These are phyloP conservation scores for Candida insectorum DNA, from an alignment of 805 yeast species.

Conservation along the genomic window DNA sequence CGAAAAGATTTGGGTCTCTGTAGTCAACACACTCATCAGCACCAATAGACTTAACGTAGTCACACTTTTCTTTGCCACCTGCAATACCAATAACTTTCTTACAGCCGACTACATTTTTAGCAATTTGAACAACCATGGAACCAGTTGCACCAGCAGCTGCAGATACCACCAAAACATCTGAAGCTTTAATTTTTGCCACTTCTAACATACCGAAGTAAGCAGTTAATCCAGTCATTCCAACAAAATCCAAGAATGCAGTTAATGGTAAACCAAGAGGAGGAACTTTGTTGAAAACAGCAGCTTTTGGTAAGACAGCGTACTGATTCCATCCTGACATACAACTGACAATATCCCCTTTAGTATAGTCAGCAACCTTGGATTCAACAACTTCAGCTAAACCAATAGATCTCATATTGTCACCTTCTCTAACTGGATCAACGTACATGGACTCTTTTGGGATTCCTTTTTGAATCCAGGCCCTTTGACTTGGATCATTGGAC, in stretches of 20 bases:
- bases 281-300: slow-evolving; percentile 15
- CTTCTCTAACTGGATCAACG: slow-evolving; percentile 19
- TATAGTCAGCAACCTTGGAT: slow-evolving; percentile 19
- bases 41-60: slow-evolving; percentile 52
- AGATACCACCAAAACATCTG: slow-evolving; percentile 23
- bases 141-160: slow-evolving; percentile 35
- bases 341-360: slow-evolving; percentile 22
- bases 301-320: slow-evolving; percentile 16
- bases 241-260: slow-evolving; percentile 20
- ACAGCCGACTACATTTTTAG: slow-evolving; percentile 24
- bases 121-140: slow-evolving; percentile 28
- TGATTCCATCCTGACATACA: slow-evolving; percentile 22
- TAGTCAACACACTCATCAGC: slow-evolving; percentile 55
- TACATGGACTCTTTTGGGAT: slow-evolving; percentile 19
- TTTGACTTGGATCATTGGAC: slow-evolving; percentile 36
- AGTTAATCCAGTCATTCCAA: slow-evolving; percentile 29
- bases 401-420: slow-evolving; percentile 18
- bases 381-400: slow-evolving; percentile 24
- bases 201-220: slow-evolving; percentile 32
- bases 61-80: slow-evolving; percentile 44
- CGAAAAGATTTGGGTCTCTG: slow-evolving; percentile 30
- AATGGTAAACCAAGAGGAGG: slow-evolving; percentile 15
- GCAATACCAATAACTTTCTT: slow-evolving; percentile 29
- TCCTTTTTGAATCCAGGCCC: slow-evolving; percentile 34
- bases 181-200: slow-evolving; percentile 22